Evolutionary conservation across 2,329 filamentous ascomycete genomes (phyloP).

Genomic region (Xylariaceae sp.): DNA sequence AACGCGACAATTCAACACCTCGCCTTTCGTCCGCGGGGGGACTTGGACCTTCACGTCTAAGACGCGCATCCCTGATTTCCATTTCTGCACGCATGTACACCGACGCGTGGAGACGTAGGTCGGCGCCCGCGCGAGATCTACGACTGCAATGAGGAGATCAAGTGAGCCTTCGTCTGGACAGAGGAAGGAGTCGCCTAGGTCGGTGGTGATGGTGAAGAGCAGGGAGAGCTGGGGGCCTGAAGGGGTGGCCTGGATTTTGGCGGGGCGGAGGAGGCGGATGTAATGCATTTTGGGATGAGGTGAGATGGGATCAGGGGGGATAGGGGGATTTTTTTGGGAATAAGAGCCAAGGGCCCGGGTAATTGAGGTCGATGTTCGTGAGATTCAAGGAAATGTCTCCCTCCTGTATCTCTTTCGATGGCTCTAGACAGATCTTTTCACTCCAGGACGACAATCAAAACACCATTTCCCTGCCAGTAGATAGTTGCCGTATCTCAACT

Average conservation of each 20-base stretch:
- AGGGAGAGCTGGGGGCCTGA: conserved; percentile 29
- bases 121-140: conserved; percentile 25
- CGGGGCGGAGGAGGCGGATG: conserved; percentile 48
- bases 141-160: conserved; percentile 37
- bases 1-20: conserved; percentile 18
- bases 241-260: conserved; percentile 32
- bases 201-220: conserved; percentile 52
- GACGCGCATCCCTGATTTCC: conserved; percentile 37
- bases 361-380: too few relatives aligned
- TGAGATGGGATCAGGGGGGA: too few relatives aligned
- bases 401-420: too few relatives aligned
- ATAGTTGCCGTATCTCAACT: too few relatives aligned
- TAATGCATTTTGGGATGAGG: conserved; percentile 46
- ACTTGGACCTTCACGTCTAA: conserved; percentile 32
- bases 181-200: conserved; percentile 52
- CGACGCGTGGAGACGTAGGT: not conserved
- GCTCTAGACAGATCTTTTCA: too few relatives aligned
- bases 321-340: not conserved
- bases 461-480: too few relatives aligned
- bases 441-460: too few relatives aligned
- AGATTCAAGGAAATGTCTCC: too few relatives aligned
- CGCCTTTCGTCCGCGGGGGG: conserved; percentile 6
- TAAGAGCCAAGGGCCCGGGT: not conserved
- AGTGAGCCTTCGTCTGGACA: conserved; percentile 40
- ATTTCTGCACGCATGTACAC: conserved; percentile 15